Percentiles rank a stretch among this genome's conserved stretches.
These are phyloP conservation scores for Vaucheria bursata DNA, from an alignment of 352 stramenopile species.

Conservation along the genomic window DNA sequence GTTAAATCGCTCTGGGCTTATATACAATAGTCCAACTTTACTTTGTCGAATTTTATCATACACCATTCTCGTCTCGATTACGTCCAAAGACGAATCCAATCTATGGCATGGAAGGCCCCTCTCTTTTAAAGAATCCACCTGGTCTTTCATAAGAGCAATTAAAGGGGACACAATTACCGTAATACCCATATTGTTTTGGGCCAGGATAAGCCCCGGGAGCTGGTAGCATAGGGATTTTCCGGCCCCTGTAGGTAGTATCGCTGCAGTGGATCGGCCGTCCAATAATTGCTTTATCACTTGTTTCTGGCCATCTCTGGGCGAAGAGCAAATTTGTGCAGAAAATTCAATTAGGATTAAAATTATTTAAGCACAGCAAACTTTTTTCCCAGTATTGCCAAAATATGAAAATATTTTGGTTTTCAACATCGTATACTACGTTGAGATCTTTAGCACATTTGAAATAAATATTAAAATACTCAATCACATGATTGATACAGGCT, in stretches of 20 bases:
- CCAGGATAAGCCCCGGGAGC: slow-evolving; percentile 68
- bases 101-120: slow-evolving; percentile 13
- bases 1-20: slow-evolving; percentile 92
- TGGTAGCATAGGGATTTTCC: slow-evolving; percentile 98
- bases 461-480: too few species aligned
- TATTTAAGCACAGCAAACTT: too few species aligned
- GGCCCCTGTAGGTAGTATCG: slow-evolving; percentile 87
- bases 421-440: too few species aligned
- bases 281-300: slow-evolving; percentile 28
- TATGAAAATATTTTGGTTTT: too few species aligned
- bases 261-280: slow-evolving; percentile 22
- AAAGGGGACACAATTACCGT: slow-evolving; percentile 83
- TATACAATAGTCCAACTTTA: slow-evolving; percentile 90
- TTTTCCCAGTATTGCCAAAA: too few species aligned
- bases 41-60: slow-evolving; percentile 23
- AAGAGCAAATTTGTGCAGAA: too few species aligned
- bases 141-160: slow-evolving; percentile 73
- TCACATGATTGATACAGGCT: too few species aligned
- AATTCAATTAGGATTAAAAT: too few species aligned
- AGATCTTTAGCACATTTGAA: too few species aligned
- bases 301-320: slow-evolving; percentile 14
- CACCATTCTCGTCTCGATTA: slow-evolving; percentile 13
- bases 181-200: slow-evolving; percentile 57
- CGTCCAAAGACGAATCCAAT: slow-evolving; percentile 27
- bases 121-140: slow-evolving; percentile 26